Conservation (phyloP, 2,329 filamentous ascomycete genomes). For the Penicillium capsulatum region DNA sequence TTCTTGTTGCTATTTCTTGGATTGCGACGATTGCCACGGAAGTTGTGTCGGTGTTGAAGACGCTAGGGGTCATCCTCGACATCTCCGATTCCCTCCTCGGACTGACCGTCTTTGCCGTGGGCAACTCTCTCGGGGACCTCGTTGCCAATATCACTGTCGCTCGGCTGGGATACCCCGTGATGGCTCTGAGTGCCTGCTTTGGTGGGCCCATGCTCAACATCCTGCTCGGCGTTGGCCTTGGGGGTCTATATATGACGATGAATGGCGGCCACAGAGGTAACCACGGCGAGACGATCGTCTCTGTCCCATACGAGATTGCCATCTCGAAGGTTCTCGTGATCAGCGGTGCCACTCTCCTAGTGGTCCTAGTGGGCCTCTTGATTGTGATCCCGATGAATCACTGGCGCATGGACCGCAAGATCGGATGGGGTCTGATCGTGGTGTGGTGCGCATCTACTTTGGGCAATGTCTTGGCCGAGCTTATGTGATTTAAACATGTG, state of each 20-base stretch:
- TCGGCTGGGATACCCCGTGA: slow-evolving; percentile 87
- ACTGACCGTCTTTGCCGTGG: slow-evolving; percentile 91
- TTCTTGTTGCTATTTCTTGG: slow-evolving; percentile 89
- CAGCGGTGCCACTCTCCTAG: slow-evolving; percentile 74
- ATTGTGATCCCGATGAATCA: slow-evolving; percentile 77
- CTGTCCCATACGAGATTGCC: slow-evolving; percentile 70
- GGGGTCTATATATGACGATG: slow-evolving; percentile 82
- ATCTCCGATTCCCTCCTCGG: slow-evolving; percentile 95
- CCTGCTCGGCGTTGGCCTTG: slow-evolving; percentile 85
- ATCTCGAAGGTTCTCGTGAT: slow-evolving; percentile 82
- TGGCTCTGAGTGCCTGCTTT: slow-evolving; percentile 92
- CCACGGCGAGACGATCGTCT: slow-evolving; percentile 8
- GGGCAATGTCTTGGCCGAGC: slow-evolving; percentile 75
- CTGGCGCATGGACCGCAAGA: slow-evolving; percentile 77
- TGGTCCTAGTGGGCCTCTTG: slow-evolving; percentile 74
- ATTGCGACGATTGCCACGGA: slow-evolving; percentile 94
- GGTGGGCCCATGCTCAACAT: slow-evolving; percentile 99
- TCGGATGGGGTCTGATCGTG: slow-evolving; percentile 74
- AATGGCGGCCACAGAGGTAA: slow-evolving; percentile 35
- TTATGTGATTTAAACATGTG: slow-evolving; percentile 35
- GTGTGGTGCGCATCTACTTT: slow-evolving; percentile 79
- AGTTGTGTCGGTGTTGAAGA: slow-evolving; percentile 91
- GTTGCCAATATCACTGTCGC: slow-evolving; percentile 95
- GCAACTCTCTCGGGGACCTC: slow-evolving; percentile 89
- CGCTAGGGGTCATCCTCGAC: slow-evolving; percentile 81